Evolutionary conservation across 192 early-diverging fungal genomes (phyloP), one percentile per base, ranked within the genome.

Genomic region (Haplosporangium gracile): DNA sequence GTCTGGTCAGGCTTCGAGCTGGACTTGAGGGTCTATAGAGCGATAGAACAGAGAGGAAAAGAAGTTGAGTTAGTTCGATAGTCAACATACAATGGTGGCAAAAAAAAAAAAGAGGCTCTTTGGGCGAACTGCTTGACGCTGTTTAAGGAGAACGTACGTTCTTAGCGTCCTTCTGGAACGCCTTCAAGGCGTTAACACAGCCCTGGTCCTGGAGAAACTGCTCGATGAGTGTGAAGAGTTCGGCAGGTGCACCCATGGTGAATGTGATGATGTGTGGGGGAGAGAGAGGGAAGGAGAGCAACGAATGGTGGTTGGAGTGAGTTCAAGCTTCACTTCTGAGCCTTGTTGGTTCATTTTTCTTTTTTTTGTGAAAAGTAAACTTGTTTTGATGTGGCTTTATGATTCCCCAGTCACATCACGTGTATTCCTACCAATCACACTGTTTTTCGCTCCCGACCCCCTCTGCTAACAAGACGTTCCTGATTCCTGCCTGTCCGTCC

Each of bases 151-250:
- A 20, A 18, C 76, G 51, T 86, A 86, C 84, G 76, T 86, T 86
- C 84, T 86, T 86, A 18, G 84, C 84, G 24, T 86, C 84, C 76
- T 86, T 86, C 71, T 81, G 68, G 72, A 86, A 86, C 22, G 84
- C 74, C 72, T 86, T 86, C 43, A 86, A 55, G 68, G 78, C 80
- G 39, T 86, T 53, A 68, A 86, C 75, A 49, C 84, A 86, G 71
- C 71, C 79, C 63, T 86, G 84, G n/a, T 86, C 84, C 71, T 80
- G 76, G 22, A 86, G 71, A 65, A 86, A 86, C 71, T 78, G 74
- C 79, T 86, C 84, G 36, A 86, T 81, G 68, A 86, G 84, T 24
- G 76, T 65, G 68, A 86, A 86, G 29, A 86, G 74, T 68, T 86
- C 84, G 34, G 78, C 80, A 9, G 84, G 84, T 7, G 84, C 84